A percentile compares a stretch with the other conserved stretches of the same genome.
These are phyloP conservation scores for Taphrina communis DNA, from an alignment of 1,139 yeast genomes.

Conservation along the genomic window DNA sequence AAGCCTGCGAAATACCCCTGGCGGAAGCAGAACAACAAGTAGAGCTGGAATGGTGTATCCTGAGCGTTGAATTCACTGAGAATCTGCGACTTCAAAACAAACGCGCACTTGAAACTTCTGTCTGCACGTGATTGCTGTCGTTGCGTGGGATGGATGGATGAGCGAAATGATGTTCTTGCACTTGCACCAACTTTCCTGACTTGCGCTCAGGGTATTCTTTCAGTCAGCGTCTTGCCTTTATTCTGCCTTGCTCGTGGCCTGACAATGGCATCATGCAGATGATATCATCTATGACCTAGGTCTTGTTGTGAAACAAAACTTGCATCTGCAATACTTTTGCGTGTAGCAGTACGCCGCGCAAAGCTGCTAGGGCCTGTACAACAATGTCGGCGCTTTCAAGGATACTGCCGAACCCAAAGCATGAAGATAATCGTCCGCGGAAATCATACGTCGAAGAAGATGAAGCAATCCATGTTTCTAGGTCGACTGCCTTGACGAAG, in stretches of 20 bases:
- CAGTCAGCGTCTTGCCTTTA: not conserved
- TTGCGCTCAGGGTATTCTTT: not conserved
- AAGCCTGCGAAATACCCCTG: no score
- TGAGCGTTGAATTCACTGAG: no score
- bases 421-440: not conserved
- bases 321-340: no score
- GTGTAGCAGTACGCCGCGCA: no score
- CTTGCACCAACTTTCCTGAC: no score
- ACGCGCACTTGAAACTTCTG: not conserved
- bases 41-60: no score
- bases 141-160: not conserved
- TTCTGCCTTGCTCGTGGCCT: no score
- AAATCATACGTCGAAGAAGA: not conserved
- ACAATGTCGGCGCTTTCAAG: slow-evolving; percentile 31
- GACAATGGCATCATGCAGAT: no score
- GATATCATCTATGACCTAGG: no score
- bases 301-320: no score
- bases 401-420: slow-evolving; percentile 29
- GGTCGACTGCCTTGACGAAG: not conserved
- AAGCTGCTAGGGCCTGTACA: no score
- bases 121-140: slow-evolving; percentile 4
- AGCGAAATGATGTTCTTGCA: not conserved
- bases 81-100: slow-evolving; percentile 25
- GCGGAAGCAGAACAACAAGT: no score
- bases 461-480: not conserved